These are phyloP conservation scores for Saccharomyces hybrid DNA, from an alignment of 1,139 yeast species.

Conservation along the genomic window DNA sequence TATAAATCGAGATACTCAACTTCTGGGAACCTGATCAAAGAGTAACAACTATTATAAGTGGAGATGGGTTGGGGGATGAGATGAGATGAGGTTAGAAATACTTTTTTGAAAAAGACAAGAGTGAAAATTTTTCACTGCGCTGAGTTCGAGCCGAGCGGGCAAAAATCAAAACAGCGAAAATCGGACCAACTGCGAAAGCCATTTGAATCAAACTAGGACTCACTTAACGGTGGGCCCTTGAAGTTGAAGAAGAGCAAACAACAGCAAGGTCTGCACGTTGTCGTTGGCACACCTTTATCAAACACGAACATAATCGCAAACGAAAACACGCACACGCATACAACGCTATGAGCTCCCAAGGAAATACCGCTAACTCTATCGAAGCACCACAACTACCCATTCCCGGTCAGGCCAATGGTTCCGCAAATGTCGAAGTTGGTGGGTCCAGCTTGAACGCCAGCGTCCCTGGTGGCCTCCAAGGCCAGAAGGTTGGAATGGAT, in stretches of 20 bases:
- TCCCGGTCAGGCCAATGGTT: conserved; percentile 38
- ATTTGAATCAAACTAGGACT: background rate
- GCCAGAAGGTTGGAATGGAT: conserved; percentile 36
- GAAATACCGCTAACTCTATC: conserved; percentile 31
- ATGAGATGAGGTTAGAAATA: conserved; percentile 10
- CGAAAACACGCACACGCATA: background rate
- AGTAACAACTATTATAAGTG: background rate
- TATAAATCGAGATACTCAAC: background rate
- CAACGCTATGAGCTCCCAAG: conserved; percentile 1
- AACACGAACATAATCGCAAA: background rate
- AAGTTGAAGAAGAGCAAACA: background rate
- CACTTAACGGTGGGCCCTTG: background rate
- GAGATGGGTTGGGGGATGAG: conserved; percentile 11
- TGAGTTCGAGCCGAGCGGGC: conserved; percentile 3
- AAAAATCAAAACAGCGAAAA: conserved; percentile 1
- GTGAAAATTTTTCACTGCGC: conserved; percentile 7
- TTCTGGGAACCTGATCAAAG: background rate
- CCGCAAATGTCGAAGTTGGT: conserved; percentile 7
- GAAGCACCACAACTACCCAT: conserved; percentile 54
- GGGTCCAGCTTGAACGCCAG: conserved; percentile 6
- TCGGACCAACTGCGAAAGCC: background rate
- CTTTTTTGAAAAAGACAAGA: conserved; percentile 4
- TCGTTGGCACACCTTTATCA: background rate
- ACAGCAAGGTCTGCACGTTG: background rate
- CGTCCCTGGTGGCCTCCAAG: conserved; percentile 27